Evolutionary conservation across 129 eudicot genomes (phyloP).

Genomic region (Silybum marianum): DNA sequence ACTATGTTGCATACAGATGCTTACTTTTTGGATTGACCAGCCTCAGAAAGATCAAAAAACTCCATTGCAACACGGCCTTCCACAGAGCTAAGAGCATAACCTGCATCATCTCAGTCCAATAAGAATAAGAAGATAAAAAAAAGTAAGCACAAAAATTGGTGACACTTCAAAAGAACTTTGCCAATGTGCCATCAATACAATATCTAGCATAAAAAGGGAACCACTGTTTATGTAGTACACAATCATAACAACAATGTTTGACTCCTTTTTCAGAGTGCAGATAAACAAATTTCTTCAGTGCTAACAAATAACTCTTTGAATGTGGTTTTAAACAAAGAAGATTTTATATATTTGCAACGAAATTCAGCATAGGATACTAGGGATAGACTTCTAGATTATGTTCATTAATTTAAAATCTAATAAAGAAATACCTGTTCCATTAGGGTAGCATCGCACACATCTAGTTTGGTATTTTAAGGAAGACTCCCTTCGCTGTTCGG

Average conservation of each 20-base stretch:
- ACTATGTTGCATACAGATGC: constrained; percentile 3
- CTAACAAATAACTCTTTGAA: not conserved
- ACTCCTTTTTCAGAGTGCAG: not conserved
- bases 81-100: constrained; percentile 96
- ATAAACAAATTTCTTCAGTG: not conserved
- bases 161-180: not conserved
- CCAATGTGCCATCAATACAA: not conserved
- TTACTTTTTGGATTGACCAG: constrained; percentile 93
- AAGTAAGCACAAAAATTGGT: not conserved
- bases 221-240: too few relatives aligned
- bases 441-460: constrained; percentile 94
- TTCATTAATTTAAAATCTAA: not conserved
- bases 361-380: not conserved
- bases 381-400: not conserved
- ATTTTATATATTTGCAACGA: too few relatives aligned
- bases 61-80: constrained; percentile 99
- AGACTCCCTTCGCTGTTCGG: constrained; percentile 89
- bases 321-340: not conserved
- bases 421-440: constrained; percentile 72
- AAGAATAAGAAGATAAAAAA: not conserved
- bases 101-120: constrained; percentile 37
- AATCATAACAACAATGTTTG: not conserved
- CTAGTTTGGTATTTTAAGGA: constrained; percentile 93
- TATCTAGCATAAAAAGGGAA: not conserved
- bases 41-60: constrained; percentile 78